A percentile compares a stretch with the other conserved stretches of the same genome.
These are phyloP conservation scores for Apodospora peruviana DNA, from an alignment of 495 filamentous ascomycete species.

Conservation along the genomic window DNA sequence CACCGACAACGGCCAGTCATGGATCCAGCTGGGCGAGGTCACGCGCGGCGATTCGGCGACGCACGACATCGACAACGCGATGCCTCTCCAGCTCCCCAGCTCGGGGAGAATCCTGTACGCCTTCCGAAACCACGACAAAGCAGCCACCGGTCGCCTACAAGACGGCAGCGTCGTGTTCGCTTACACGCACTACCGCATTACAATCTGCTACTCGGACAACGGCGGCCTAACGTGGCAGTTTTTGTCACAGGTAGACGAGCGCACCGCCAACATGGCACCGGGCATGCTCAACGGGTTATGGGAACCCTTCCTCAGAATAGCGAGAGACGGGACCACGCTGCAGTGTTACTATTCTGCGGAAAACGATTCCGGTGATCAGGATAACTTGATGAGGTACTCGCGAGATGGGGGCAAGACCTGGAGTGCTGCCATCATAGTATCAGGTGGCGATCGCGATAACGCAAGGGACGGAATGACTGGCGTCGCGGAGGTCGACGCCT, in stretches of 20 bases:
- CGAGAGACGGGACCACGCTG: neutral
- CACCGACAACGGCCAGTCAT: constrained; percentile 36
- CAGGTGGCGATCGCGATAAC: neutral
- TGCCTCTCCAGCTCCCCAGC: constrained; percentile 48
- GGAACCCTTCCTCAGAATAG: constrained; percentile 15
- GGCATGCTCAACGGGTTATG: constrained; percentile 11
- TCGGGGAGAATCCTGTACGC: constrained; percentile 47
- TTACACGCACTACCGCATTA: constrained; percentile 33
- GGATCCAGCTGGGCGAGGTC: constrained; percentile 30
- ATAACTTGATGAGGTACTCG: constrained; percentile 8
- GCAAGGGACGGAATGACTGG: constrained; percentile 16
- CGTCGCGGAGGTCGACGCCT: constrained; percentile 1
- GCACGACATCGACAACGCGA: constrained; percentile 56
- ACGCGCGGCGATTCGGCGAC: constrained; percentile 22
- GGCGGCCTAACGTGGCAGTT: constrained; percentile 1
- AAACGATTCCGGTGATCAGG: neutral
- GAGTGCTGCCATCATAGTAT: neutral
- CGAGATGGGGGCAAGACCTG: constrained; percentile 5
- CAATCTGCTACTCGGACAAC: constrained; percentile 8
- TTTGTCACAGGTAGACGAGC: constrained; percentile 5
- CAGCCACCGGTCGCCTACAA: constrained; percentile 19
- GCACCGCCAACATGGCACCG: neutral
- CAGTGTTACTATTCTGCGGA: constrained; percentile 13
- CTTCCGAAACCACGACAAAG: constrained; percentile 55
- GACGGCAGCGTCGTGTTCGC: too few relatives aligned